phyloP scores from a whole-genome alignment of 352 stramenopile genomes.

The Phytophthora kernoviae region DNA sequence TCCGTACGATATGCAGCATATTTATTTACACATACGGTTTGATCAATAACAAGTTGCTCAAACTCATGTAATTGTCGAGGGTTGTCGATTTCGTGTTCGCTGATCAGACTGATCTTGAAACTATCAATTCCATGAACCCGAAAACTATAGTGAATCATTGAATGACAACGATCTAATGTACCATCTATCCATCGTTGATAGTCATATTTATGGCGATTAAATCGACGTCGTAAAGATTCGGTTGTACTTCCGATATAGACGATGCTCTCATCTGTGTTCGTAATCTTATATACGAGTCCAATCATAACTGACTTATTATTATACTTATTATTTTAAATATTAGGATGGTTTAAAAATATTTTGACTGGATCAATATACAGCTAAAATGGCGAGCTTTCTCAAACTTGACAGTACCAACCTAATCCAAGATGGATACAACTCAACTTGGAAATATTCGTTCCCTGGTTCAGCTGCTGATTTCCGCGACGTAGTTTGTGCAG shows the following conservation, averaged over 20 bases:
- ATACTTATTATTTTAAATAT: not conserved
- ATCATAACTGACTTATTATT: not conserved
- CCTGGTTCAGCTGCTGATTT: too few relatives aligned
- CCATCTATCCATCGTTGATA: not conserved
- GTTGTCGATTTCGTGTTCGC: not conserved
- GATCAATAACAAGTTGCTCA: not conserved
- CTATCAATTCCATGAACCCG: not conserved
- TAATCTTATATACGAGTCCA: not conserved
- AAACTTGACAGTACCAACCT: too few relatives aligned
- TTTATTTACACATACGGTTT: not conserved
- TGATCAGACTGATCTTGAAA: not conserved
- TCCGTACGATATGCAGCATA: not conserved
- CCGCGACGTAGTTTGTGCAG: too few relatives aligned
- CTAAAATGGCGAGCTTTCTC: too few relatives aligned
- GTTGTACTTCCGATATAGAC: conserved; percentile 1
- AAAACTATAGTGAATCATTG: not conserved
- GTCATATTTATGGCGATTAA: not conserved
- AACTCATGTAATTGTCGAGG: not conserved
- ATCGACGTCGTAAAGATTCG: not conserved
- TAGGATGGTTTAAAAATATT: not conserved
- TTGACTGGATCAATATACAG: not conserved
- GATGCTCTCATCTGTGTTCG: not conserved
- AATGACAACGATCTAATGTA: not conserved
- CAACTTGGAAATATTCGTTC: too few relatives aligned
- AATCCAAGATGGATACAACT: too few relatives aligned